Base-by-base conservation (phyloP, 345 rosid species). In the Citrus inodora region DNA sequence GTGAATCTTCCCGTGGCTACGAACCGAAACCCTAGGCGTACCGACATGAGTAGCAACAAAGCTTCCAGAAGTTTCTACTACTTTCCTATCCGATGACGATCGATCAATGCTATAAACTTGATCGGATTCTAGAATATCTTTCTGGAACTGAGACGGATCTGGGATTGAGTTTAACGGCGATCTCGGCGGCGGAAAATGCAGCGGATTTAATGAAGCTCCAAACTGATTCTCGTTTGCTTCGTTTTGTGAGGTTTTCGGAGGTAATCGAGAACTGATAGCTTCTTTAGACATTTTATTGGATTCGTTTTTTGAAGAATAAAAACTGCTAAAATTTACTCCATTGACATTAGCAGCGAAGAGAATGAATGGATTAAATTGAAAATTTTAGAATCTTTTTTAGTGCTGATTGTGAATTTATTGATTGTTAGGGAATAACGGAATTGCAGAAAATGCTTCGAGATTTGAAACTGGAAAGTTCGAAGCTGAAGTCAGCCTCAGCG, bases 131-230 rank as follows among this genome's bases (percentile, higher is more conserved):
- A 46, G n/a, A 63, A 30, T 30, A 28, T 70, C 78, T 77, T 76
- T 48, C 76, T 58, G 70, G 79, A 82, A 81, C 80, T 93, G 97
- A 38, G 86, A 83, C 19, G 98, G 98, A 84, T 93, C 95, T 65
- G 92, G 88, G 64, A 95, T 95, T 32, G 94, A 17, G 84, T 91
- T 81, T 32, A 95, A 79, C 5, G 98, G 98, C 67, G 95, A 82
- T 79, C 98, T 70, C 2, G 92, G 89, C 13, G 93, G 98, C 2
- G 91, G 94, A 77, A 88, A 86, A 28, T 84, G 84, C 68, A 81
- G 69, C 27, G 86, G 76, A 75, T 56, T 84, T 75, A 59, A n/a
- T 16, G 85, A 77, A 81, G 27, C 65, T 24, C 81, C 88, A 81
- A 90, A 84, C 66, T 87, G 92, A 51, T 95, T 93, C 90, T 95